Conservation (phyloP, 306 rosid species). For the Cucurbita moschata region DNA sequence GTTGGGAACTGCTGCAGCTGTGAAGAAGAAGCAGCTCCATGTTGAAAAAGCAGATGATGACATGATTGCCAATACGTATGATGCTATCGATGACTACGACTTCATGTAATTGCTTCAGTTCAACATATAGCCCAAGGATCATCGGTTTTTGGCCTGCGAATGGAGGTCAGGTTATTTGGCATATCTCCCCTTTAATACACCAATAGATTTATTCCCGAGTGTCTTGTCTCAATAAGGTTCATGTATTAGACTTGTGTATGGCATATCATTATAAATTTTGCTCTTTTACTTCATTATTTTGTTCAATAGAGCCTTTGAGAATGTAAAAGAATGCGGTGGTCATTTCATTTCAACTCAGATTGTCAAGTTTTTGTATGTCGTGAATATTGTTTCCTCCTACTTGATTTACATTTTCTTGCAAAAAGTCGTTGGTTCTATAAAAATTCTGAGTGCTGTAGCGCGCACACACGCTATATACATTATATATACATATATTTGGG, state of each 20-base stretch:
- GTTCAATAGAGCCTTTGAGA: slow-evolving; percentile 3
- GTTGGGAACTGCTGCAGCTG: slow-evolving; percentile 29
- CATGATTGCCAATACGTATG: slow-evolving; percentile 31
- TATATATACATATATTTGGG: too few relatives aligned
- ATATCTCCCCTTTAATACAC: not conserved
- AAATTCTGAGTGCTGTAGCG: too few relatives aligned
- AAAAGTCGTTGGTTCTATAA: not conserved
- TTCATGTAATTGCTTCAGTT: slow-evolving; percentile 54
- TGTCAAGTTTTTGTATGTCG: slow-evolving; percentile 1
- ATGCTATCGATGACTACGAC: slow-evolving; percentile 65
- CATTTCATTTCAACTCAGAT: not conserved
- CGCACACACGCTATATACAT: too few relatives aligned
- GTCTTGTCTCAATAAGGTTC: not conserved
- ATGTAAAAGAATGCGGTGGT: not conserved
- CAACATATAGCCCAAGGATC: not conserved
- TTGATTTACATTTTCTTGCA: not conserved
- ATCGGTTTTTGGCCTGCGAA: not conserved
- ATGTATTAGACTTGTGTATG: slow-evolving; percentile 5
- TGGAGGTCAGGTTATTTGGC: slow-evolving; percentile 5
- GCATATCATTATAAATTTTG: slow-evolving; percentile 1
- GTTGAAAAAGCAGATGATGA: slow-evolving; percentile 82
- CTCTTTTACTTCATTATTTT: not conserved
- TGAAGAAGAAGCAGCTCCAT: slow-evolving; percentile 76
- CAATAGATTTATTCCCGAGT: not conserved
- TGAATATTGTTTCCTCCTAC: not conserved